phyloP scores from a whole-genome alignment of 805 yeast genomes.

The Suhomyces faveliae region DNA sequence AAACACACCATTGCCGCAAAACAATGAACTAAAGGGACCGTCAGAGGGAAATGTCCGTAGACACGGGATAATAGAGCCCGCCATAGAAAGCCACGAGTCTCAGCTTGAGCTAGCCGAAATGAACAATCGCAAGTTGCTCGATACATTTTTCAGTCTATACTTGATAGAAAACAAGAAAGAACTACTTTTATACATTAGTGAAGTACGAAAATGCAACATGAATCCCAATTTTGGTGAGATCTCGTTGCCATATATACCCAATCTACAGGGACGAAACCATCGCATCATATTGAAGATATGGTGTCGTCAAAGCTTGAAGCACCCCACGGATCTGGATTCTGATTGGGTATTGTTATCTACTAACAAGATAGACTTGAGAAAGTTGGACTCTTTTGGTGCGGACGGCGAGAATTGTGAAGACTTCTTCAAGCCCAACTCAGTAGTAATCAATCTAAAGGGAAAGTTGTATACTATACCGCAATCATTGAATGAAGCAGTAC shows the following conservation, averaged over 20 bases:
- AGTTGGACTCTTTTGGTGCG: slow-evolving; percentile 13
- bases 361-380: slow-evolving; percentile 17
- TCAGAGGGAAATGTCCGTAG: background rate
- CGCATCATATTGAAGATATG: slow-evolving; percentile 20
- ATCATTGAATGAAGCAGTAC: slow-evolving; percentile 7
- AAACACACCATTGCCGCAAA: background rate
- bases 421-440: slow-evolving; percentile 19
- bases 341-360: slow-evolving; percentile 22
- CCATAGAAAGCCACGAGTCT: slow-evolving; percentile 3
- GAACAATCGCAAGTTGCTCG: slow-evolving; percentile 18
- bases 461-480: slow-evolving; percentile 19
- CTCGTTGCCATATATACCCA: slow-evolving; percentile 19
- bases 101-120: slow-evolving; percentile 12
- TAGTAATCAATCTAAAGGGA: slow-evolving; percentile 20
- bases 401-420: slow-evolving; percentile 12
- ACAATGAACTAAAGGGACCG: background rate
- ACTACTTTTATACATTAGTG: slow-evolving; percentile 32
- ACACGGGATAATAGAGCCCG: slow-evolving; percentile 3
- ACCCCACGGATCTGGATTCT: background rate
- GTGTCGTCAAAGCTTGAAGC: slow-evolving; percentile 10
- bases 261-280: slow-evolving; percentile 1
- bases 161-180: slow-evolving; percentile 9
- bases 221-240: slow-evolving; percentile 29
- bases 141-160: slow-evolving; percentile 29
- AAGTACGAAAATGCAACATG: slow-evolving; percentile 19